A percentile compares a stretch with the other conserved stretches of the same genome.
Conservation (phyloP, 2,329 filamentous ascomycete species). For the Metarhizium sp. region DNA sequence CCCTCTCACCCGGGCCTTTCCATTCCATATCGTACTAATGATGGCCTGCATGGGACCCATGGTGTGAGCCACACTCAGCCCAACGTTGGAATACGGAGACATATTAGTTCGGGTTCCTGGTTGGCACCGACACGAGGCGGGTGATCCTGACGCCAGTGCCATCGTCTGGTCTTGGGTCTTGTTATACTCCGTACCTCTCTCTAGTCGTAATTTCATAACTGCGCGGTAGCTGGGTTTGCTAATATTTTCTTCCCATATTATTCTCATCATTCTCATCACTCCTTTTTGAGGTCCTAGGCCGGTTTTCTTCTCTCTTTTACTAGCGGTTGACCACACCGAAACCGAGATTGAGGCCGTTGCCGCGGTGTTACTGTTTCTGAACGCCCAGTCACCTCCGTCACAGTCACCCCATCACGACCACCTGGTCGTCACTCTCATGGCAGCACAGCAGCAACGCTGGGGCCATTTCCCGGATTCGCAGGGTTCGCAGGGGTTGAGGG, state of each 20-base stretch:
- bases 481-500: slow-evolving; percentile 14
- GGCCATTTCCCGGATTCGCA: slow-evolving; percentile 42
- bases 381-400: background rate
- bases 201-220: slow-evolving; percentile 16
- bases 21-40: background rate
- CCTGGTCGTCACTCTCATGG: slow-evolving; percentile 1
- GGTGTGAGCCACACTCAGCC: slow-evolving; percentile 3
- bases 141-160: background rate
- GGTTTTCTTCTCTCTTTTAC: background rate
- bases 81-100: slow-evolving; percentile 4
- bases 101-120: background rate
- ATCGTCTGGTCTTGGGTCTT: background rate
- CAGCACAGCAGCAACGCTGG: slow-evolving; percentile 38
- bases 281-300: background rate
- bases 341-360: background rate
- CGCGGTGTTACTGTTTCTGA: background rate
- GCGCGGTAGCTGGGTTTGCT: background rate
- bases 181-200: background rate
- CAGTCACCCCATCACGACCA: background rate
- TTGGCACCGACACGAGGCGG: background rate
- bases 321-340: background rate
- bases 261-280: background rate
- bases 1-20: background rate
- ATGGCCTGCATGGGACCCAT: slow-evolving; percentile 9
- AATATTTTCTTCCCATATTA: background rate